These are phyloP conservation scores for Ogataea minuta DNA, from an alignment of 805 yeast genomes.

Conservation along the genomic window DNA sequence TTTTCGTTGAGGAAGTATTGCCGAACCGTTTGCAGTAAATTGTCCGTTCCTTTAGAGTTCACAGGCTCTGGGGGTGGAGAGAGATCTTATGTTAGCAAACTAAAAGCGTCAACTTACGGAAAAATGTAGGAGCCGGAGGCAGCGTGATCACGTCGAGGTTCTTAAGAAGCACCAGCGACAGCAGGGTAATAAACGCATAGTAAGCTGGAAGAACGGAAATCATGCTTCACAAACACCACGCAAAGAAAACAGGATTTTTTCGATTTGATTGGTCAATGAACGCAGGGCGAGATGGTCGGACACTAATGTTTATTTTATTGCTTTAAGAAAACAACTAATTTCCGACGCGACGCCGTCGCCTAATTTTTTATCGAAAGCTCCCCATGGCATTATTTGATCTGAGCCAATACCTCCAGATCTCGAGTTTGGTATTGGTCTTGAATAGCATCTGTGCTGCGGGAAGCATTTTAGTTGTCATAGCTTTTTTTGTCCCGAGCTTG, in stretches of 20 bases:
- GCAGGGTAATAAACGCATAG: conserved; percentile 18
- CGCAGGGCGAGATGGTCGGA: not conserved
- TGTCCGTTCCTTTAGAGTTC: not conserved
- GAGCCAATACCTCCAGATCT: not conserved
- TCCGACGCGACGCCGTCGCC: conserved; percentile 9
- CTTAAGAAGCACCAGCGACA: conserved; percentile 17
- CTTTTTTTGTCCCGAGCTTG: conserved; percentile 31
- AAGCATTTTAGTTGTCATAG: conserved; percentile 31
- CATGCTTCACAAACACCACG: conserved; percentile 2
- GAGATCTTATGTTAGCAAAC: not conserved
- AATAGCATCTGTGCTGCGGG: conserved; percentile 10
- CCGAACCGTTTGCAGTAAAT: conserved; percentile 1
- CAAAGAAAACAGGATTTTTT: not conserved
- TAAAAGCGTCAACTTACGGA: conserved; percentile 2
- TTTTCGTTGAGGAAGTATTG: conserved; percentile 16
- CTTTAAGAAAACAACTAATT: conserved; percentile 1
- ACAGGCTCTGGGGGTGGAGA: not conserved
- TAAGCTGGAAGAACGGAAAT: conserved; percentile 16
- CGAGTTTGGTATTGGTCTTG: not conserved
- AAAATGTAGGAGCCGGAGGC: conserved; percentile 7
- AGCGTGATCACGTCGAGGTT: conserved; percentile 14
- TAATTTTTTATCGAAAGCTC: not conserved
- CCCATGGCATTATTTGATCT: too few relatives aligned
- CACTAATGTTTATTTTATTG: conserved; percentile 9
- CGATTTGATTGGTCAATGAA: not conserved